A percentile compares a stretch with the other conserved stretches of the same genome.
These are phyloP conservation scores for Xylogone sp. DNA, from an alignment of 2,329 filamentous ascomycete genomes.

Conservation along the genomic window DNA sequence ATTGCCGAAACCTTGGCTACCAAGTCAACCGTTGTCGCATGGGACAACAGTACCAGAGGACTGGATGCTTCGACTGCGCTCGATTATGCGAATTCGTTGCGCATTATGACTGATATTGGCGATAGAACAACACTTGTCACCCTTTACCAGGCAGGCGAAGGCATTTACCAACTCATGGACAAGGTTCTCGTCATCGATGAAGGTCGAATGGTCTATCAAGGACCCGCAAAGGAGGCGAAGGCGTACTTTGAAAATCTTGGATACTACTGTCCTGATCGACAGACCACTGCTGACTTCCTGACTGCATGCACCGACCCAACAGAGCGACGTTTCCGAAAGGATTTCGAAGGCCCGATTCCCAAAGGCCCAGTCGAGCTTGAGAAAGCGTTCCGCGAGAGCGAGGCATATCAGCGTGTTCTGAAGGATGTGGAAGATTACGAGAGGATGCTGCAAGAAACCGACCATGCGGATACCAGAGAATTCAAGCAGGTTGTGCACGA, in stretches of 20 bases:
- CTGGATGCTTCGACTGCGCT: constrained; percentile 75
- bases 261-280: constrained; percentile 48
- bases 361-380: constrained; percentile 61
- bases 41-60: constrained; percentile 80
- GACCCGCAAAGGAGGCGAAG: constrained; percentile 56
- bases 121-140: constrained; percentile 67
- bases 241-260: constrained; percentile 64
- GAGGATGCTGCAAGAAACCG: constrained; percentile 48
- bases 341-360: constrained; percentile 54
- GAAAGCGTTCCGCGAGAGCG: constrained; percentile 60
- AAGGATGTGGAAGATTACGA: constrained; percentile 61
- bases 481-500: constrained; percentile 64
- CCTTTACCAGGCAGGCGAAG: constrained; percentile 66
- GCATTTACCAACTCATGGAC: constrained; percentile 71
- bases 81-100: constrained; percentile 68
- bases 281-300: constrained; percentile 75
- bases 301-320: constrained; percentile 72
- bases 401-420: constrained; percentile 55
- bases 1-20: constrained; percentile 76
- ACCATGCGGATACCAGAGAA: constrained; percentile 56
- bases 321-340: constrained; percentile 63
- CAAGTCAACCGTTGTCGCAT: constrained; percentile 69
- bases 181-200: constrained; percentile 76
- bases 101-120: constrained; percentile 72
- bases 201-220: constrained; percentile 65